Base-by-base conservation (phyloP, 2,329 filamentous ascomycete species). In the Aspergillus nomiae region DNA sequence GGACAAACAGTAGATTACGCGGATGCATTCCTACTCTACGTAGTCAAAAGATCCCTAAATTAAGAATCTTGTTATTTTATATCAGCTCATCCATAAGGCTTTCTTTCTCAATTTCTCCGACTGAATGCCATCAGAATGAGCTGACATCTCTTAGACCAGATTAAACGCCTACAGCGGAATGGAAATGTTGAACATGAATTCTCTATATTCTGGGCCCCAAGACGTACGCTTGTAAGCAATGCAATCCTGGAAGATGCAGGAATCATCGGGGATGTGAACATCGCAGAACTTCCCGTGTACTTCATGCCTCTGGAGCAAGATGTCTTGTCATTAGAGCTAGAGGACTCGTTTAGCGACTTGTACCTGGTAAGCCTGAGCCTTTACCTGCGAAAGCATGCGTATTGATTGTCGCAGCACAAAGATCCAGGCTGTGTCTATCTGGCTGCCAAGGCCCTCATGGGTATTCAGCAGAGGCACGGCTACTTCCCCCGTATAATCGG, bases 301-400 rank as follows among this genome's bases (percentile, higher is more conserved):
- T 98, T 99, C 76, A 90, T 98, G 65, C 93, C 94, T 1, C 82
- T 99, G 57, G 95, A 98, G 73, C 89, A 91, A 69, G 95, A 99
- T 79, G 84, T 99, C 12, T 80, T 99, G 38, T 98, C 95, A 1
- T 81, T 99, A 61, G 95, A 98, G 78, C 83, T 98, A 32, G 90
- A 96, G 57, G 89, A 94, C 72, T 87, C 93, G 1, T 97, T 97
- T 74, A 84, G 86, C 68, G 94, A 98, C 74, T 81, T 99, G 30
- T 97, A 96, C 78, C 82, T 98, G 65, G 86, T 88, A 82, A 66
- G 82, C 62, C 24, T 4, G 12, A 38, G 12, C 21, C 14, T 51
- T n/a, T 8, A 19, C 19, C 43, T 28, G 38, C 41, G 55, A n/a
- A 21, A 11, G 14, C 16, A 46, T 53, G 45, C 54, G 14, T 48